Base-by-base conservation (phyloP, 257 asterid species). In the Rauvolfia tetraphylla region DNA sequence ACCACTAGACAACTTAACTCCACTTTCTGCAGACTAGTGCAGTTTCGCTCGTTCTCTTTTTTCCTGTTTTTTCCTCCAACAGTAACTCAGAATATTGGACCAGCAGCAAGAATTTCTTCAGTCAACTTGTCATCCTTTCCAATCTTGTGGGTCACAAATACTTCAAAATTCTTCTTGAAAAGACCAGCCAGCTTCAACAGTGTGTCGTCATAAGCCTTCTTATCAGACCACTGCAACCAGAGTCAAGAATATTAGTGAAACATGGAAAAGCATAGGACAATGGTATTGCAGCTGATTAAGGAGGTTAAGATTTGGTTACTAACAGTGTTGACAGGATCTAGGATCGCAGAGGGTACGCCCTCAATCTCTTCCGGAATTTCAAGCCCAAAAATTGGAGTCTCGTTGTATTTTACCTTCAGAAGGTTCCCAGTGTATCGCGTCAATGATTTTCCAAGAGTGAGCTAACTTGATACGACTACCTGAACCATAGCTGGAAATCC, bases 391-490 rank as follows among this genome's bases (percentile, higher is more conserved):
- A 93, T 93, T 76, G 85, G 85, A 0, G 96, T 91, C 86, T 69
- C 87, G 78, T 70, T 81, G 81, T 87, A 90, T 0, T 84, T 83
- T 4, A 88, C 95, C 9, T 89, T 29, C 66, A 89, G 58, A 53
- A 92, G 95, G 15, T 69, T 79, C 13, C 96, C 95, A 0, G 82
- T 92, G 97, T 75, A 92, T 92, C 66, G 94, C 90, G 72, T 92
- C 96, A 1, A 92, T 92, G 61, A 92, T 90, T 80, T 89, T 92
- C 87, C 97, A 81, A 0, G 97, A 90, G 86, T 90, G 81, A 25
- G 95, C 96, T 73, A 90, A 81, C 83, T 90, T 90, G 83, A 92
- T 89, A 66, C 97, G 87, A 23, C 72, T 87, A 23, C 97, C 97
- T 1, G 86, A 77, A 23, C 95, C 96, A 58, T 90, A 92, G 68